A percentile compares a stretch with the other conserved stretches of the same genome.
Evolutionary conservation across 2,329 filamentous ascomycete genomes (phyloP).

Genomic region (Endothia cerciana): DNA sequence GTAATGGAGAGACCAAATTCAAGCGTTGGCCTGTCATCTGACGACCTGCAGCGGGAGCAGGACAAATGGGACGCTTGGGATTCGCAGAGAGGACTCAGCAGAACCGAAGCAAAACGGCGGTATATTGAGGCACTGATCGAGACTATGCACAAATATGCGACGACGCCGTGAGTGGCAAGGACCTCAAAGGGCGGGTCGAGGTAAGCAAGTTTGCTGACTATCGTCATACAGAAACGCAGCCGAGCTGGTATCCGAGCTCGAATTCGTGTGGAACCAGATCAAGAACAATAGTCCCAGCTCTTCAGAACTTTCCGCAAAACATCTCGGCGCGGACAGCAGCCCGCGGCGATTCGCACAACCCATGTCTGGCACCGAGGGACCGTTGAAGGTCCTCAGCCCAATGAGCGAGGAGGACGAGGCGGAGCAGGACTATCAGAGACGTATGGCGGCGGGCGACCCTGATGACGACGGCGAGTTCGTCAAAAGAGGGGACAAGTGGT

Average conservation of each 20-base stretch:
- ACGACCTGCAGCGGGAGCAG: constrained; percentile 62
- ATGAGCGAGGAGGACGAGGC: constrained; percentile 83
- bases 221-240: constrained; percentile 66
- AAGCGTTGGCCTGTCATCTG: constrained; percentile 50
- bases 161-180: constrained; percentile 65
- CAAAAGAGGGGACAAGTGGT: constrained; percentile 66
- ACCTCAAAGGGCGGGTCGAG: neutral
- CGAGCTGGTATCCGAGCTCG: constrained; percentile 90
- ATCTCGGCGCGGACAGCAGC: constrained; percentile 41
- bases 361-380: constrained; percentile 53
- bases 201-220: constrained; percentile 13
- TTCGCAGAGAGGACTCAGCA: constrained; percentile 77
- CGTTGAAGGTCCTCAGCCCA: constrained; percentile 76
- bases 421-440: constrained; percentile 55
- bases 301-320: constrained; percentile 59
- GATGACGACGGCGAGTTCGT: constrained; percentile 45
- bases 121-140: constrained; percentile 95
- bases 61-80: constrained; percentile 96
- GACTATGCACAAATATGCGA: constrained; percentile 96
- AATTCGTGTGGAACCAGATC: constrained; percentile 99
- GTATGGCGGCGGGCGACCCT: constrained; percentile 46
- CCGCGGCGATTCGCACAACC: constrained; percentile 52
- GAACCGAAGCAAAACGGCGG: constrained; percentile 90
- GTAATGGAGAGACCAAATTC: constrained; percentile 82
- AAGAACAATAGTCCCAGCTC: constrained; percentile 79